A percentile compares a stretch with the other conserved stretches of the same genome.
Evolutionary conservation across 2,329 filamentous ascomycete genomes (phyloP).

Genomic region (Ophiostoma australiae): DNA sequence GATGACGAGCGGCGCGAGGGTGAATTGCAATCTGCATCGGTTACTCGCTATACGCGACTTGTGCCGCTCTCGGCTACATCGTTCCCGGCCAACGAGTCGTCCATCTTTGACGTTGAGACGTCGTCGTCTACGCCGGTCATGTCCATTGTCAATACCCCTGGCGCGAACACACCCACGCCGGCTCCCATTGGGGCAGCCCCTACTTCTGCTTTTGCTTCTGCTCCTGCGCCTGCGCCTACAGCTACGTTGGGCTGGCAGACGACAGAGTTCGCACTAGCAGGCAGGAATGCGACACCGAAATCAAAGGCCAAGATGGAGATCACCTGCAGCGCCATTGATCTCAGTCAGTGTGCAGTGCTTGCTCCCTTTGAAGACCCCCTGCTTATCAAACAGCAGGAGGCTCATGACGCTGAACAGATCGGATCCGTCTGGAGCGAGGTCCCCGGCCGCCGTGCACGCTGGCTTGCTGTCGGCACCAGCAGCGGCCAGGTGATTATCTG

Average conservation of each 20-base stretch:
- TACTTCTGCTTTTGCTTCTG: too few species aligned
- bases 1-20: constrained; percentile 31
- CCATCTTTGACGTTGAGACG: constrained; percentile 26
- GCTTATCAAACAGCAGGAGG: constrained; percentile 46
- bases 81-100: neutral
- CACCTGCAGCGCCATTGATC: constrained; percentile 66
- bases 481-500: constrained; percentile 74
- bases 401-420: constrained; percentile 44
- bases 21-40: constrained; percentile 45
- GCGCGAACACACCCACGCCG: neutral
- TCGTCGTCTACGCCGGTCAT: constrained; percentile 6
- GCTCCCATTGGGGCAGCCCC: neutral
- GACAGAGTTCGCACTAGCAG: constrained; percentile 58
- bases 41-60: constrained; percentile 41
- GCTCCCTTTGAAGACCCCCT: constrained; percentile 72
- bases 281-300: constrained; percentile 38
- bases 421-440: constrained; percentile 52
- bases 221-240: constrained; percentile 5
- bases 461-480: constrained; percentile 76
- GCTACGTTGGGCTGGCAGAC: constrained; percentile 62
- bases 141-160: constrained; percentile 2
- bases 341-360: constrained; percentile 65
- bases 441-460: constrained; percentile 76
- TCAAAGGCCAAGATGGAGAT: constrained; percentile 49
- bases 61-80: constrained; percentile 6